Evolutionary conservation across 2,329 filamentous ascomycete genomes (phyloP), one percentile per base, ranked within the genome.

Genomic region (Ophiosphaerella herpotricha): DNA sequence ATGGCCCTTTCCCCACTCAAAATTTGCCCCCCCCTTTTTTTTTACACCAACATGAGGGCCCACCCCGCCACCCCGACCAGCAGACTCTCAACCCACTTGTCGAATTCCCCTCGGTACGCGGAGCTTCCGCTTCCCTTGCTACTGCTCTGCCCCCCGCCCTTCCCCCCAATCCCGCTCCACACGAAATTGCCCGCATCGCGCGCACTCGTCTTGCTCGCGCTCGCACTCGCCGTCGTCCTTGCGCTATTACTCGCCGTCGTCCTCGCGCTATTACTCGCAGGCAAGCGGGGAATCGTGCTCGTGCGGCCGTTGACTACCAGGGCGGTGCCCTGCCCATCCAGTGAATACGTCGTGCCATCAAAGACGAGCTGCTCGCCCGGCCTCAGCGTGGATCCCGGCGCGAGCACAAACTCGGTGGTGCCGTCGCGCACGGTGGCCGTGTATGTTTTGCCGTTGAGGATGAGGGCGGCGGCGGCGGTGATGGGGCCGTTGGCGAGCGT

Each of bases 281-380:
- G 67, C 5, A 48, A 39, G 2, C 43, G 61, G 0, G 61, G 53
- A 7, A 72, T 53, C 4, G 50, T 59, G 39, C 67, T 70, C 14
- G 69, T 71, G 24, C 60, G 58, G 0, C 68, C 69, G n/a, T 73
- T 64, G 16, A 72, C 51, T 3, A 73, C 41, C 2, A 72, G 40
- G 13, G 62, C 66, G 1, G 67, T 70, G 12, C 67, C 66, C 6
- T 54, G 46, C 1, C 48, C 21, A 32, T 63, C 63, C 4, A 72
- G 55, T 7, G 56, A 63, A 43, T 68, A 70, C 2, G 64, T 70
- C 8, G 66, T 71, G 6, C 68, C 67, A 4, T 48, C 51, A 4
- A 71, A 51, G 1, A 59, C 63, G 8, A 70, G 43, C 1, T 60
- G 46, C 2, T 63, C 54, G 9, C 64, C 67, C 0, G 60, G 64